A percentile compares a stretch with the other conserved stretches of the same genome.
Evolutionary conservation across 768 basidiomycete species (phyloP).

Genomic region (Termitomyces sp.): DNA sequence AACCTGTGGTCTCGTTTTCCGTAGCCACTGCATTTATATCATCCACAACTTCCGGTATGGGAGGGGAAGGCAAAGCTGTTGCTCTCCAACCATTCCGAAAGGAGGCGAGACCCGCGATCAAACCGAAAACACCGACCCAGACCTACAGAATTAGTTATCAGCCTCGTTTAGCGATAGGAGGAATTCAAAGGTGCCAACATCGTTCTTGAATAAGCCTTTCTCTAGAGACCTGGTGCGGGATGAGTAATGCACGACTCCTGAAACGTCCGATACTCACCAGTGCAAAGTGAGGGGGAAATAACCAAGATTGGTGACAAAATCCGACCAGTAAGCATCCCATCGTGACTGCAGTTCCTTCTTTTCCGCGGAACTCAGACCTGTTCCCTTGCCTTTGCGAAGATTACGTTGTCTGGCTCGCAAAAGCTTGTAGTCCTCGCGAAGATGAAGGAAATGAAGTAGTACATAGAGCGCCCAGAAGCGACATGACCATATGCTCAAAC

Average conservation of each 20-base stretch:
- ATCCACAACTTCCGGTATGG: slow-evolving; percentile 19
- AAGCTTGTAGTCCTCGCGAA: slow-evolving; percentile 63
- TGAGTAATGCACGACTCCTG: background rate
- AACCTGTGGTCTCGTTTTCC: slow-evolving; percentile 16
- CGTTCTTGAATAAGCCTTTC: slow-evolving; percentile 62
- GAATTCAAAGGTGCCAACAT: slow-evolving; percentile 37
- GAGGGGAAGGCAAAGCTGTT: slow-evolving; percentile 43
- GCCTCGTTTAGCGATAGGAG: background rate
- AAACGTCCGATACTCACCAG: slow-evolving; percentile 49
- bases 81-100: slow-evolving; percentile 74
- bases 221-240: slow-evolving; percentile 56
- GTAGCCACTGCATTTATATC: slow-evolving; percentile 9
- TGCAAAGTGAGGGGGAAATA: slow-evolving; percentile 84
- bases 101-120: slow-evolving; percentile 53
- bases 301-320: slow-evolving; percentile 65
- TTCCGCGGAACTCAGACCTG: slow-evolving; percentile 43
- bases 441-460: slow-evolving; percentile 70
- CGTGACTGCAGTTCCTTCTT: slow-evolving; percentile 52
- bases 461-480: slow-evolving; percentile 84
- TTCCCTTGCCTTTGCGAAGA: slow-evolving; percentile 56
- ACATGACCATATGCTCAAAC: slow-evolving; percentile 65
- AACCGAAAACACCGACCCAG: slow-evolving; percentile 39
- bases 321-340: slow-evolving; percentile 70
- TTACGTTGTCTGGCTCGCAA: slow-evolving; percentile 51
- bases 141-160: slow-evolving; percentile 21